These are phyloP conservation scores for Pinus taeda DNA, from an alignment of 75 land plant genomes.

Conservation along the genomic window DNA sequence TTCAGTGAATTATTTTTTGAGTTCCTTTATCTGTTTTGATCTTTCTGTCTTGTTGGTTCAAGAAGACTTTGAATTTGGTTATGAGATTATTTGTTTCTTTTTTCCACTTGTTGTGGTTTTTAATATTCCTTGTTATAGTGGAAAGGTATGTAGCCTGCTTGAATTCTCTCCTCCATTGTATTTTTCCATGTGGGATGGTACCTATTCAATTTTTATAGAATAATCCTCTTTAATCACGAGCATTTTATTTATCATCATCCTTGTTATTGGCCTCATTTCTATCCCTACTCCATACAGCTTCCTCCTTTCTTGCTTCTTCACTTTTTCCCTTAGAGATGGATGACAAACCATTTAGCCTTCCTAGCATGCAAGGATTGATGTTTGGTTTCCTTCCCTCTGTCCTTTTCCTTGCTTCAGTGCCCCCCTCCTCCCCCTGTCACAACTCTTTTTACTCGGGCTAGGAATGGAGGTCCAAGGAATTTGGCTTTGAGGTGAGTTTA, in stretches of 20 bases:
- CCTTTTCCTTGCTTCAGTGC: background rate
- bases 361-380: background rate
- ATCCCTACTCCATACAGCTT: no score
- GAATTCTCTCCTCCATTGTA: no score
- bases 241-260: no score
- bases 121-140: no score
- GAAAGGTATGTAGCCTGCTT: no score
- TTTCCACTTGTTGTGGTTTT: no score
- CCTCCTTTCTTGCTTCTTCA: background rate
- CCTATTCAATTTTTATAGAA: background rate
- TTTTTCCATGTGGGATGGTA: background rate
- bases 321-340: background rate
- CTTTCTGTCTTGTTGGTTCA: no score
- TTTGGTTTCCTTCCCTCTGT: background rate
- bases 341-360: background rate
- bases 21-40: no score
- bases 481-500: background rate
- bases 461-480: background rate
- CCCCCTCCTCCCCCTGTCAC: background rate
- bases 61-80: no score
- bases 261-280: no score
- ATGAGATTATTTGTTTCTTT: no score
- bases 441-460: background rate
- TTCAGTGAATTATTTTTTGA: no score
- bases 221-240: background rate